Base-by-base conservation (phyloP, 2,329 filamentous ascomycete species). In the Nemania bipapillata region DNA sequence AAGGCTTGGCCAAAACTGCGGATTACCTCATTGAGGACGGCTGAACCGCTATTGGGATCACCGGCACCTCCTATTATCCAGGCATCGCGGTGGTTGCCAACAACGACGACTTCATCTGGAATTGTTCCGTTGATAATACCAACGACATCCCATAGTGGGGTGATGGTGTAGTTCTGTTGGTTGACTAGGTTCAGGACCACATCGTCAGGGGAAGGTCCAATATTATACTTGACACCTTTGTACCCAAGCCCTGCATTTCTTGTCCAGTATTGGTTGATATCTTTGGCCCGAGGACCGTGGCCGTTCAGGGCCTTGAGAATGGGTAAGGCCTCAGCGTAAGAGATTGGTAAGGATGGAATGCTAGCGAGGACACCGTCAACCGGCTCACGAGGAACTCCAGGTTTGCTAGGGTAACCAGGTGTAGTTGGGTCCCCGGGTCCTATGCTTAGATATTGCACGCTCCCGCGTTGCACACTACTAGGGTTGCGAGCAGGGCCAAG, bases 81-180 rank as follows among this genome's bases (percentile, higher is more conserved):
- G 0, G 94, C 92, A 80, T 97, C 94, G 37, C 94, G 89, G 77
- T 97, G 94, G 76, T 97, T 97, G n/a, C 94, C 94, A 35, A 98
- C 83, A 3, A 99, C 86, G 53, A 99, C 85, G 0, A 97, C 93
- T 76, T 97, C 94, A 74, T 97, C 90, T 0, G 89, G 84, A 40
- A 96, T 89, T 0, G 91, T 92, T 9, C 95, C 96, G 75, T 97
- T 97, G 78, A 99, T 92, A 53, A 96, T 85, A 52, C 95, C 95
- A 72, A 98, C 95, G 2, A 96, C 92, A 77, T 99, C 91, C 94
- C 94, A 97, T 60, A 95, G 83, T 3, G 92, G 91, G 0, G 91
- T 96, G 0, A 87, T 95, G 15, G 89, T 88, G 76, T 97, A 96
- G 53, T 93, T 88, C 81, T 96, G 93, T 75, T 93, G 84, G 75